Evolutionary conservation across 2,329 filamentous ascomycete species (phyloP).

Genomic region (Exophiala viscosa): DNA sequence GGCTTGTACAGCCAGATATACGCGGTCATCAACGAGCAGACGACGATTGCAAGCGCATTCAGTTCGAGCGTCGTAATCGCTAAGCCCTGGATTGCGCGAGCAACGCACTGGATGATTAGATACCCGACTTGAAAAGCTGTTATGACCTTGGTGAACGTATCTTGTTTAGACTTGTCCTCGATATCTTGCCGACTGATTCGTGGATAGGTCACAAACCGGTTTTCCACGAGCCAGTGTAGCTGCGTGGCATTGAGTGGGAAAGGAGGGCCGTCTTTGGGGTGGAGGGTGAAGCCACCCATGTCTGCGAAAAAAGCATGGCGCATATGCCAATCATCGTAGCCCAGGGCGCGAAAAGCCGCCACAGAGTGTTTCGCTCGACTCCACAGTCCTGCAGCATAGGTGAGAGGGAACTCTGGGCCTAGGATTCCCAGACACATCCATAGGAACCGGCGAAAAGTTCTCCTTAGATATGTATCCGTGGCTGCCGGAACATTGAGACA

Average conservation of each 20-base stretch:
- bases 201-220: conserved; percentile 24
- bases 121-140: conserved; percentile 17
- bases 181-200: conserved; percentile 21
- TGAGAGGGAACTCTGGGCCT: conserved; percentile 39
- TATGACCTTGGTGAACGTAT: conserved; percentile 20
- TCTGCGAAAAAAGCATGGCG: conserved; percentile 42
- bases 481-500: conserved; percentile 38
- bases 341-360: conserved; percentile 26
- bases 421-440: conserved; percentile 37
- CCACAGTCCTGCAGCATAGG: conserved; percentile 36
- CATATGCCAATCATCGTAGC: conserved; percentile 36
- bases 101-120: conserved; percentile 24
- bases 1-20: conserved; percentile 34
- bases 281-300: conserved; percentile 40
- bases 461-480: conserved; percentile 32
- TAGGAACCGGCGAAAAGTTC: conserved; percentile 33
- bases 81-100: conserved; percentile 22
- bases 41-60: conserved; percentile 29
- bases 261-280: conserved; percentile 29
- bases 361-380: conserved; percentile 35
- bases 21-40: conserved; percentile 30
- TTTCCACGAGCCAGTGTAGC: conserved; percentile 29
- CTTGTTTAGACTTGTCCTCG: conserved; percentile 28
- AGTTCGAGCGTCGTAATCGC: conserved; percentile 32
- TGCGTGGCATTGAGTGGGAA: conserved; percentile 40